These are phyloP conservation scores for Nakazawaea sp. DNA, from an alignment of 805 yeast genomes.

Conservation along the genomic window DNA sequence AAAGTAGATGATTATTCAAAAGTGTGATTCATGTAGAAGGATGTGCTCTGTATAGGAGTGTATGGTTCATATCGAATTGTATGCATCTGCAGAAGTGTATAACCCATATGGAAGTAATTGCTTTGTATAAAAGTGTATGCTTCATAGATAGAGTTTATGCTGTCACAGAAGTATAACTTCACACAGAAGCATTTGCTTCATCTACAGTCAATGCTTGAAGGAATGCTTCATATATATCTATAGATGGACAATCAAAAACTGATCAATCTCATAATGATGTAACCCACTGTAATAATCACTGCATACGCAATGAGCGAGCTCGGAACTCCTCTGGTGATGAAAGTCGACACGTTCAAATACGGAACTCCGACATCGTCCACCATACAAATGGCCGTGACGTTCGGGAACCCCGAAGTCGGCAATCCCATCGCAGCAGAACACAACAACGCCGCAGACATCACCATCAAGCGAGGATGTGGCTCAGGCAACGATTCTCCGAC, in stretches of 20 bases:
- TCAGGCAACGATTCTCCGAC: slow-evolving; percentile 70
- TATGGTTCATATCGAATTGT: too few relatives aligned
- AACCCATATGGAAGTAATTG: too few relatives aligned
- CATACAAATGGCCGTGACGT: slow-evolving; percentile 93
- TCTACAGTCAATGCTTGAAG: too few relatives aligned
- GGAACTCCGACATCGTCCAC: slow-evolving; percentile 89
- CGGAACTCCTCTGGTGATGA: slow-evolving; percentile 88
- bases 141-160: too few relatives aligned
- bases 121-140: too few relatives aligned
- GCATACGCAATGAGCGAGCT: slow-evolving; percentile 70
- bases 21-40: too few relatives aligned
- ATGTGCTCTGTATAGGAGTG: too few relatives aligned
- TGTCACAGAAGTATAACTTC: too few relatives aligned
- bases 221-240: too few relatives aligned
- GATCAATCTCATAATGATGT: slow-evolving; percentile 54
- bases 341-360: slow-evolving; percentile 78
- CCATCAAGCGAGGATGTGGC: slow-evolving; percentile 81
- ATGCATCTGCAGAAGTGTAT: too few relatives aligned
- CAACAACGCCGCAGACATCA: slow-evolving; percentile 56
- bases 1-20: too few relatives aligned
- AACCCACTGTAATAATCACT: slow-evolving; percentile 76
- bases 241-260: slow-evolving; percentile 30
- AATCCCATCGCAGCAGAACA: slow-evolving; percentile 97
- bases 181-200: too few relatives aligned
- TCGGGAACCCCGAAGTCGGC: slow-evolving; percentile 97